Conservation (phyloP, 495 filamentous ascomycete species). For the Penicillium bialowiezense region DNA sequence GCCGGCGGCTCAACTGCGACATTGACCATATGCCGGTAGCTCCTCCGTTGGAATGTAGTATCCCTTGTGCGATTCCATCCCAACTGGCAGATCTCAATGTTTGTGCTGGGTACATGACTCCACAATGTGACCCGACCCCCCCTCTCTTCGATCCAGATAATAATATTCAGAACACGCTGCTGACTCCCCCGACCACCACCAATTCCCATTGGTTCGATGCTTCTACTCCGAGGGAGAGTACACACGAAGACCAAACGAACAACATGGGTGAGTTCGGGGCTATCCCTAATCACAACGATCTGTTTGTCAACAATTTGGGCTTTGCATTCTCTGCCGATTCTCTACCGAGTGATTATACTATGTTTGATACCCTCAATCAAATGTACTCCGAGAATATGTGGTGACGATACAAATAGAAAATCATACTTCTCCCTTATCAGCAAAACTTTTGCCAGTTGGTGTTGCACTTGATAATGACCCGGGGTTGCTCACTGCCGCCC, state of each 20-base stretch:
- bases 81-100: background rate
- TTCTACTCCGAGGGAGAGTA: background rate
- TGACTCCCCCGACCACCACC: background rate
- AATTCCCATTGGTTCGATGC: background rate
- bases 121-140: background rate
- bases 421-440: background rate
- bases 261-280: background rate
- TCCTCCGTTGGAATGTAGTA: background rate
- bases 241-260: background rate
- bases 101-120: background rate
- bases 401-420: constrained; percentile 11
- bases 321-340: constrained; percentile 24
- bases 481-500: background rate
- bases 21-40: constrained; percentile 8
- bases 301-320: constrained; percentile 21
- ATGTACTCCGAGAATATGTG: constrained; percentile 25
- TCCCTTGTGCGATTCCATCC: background rate
- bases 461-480: background rate
- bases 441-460: too few relatives aligned
- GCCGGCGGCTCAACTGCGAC: constrained; percentile 12
- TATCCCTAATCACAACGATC: constrained; percentile 9
- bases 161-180: background rate
- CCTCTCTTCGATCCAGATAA: background rate
- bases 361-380: constrained; percentile 28
- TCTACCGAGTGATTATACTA: constrained; percentile 28